Conservation (phyloP, 1,284 basidiomycete genomes). For the Moesziomyces aphidis region DNA sequence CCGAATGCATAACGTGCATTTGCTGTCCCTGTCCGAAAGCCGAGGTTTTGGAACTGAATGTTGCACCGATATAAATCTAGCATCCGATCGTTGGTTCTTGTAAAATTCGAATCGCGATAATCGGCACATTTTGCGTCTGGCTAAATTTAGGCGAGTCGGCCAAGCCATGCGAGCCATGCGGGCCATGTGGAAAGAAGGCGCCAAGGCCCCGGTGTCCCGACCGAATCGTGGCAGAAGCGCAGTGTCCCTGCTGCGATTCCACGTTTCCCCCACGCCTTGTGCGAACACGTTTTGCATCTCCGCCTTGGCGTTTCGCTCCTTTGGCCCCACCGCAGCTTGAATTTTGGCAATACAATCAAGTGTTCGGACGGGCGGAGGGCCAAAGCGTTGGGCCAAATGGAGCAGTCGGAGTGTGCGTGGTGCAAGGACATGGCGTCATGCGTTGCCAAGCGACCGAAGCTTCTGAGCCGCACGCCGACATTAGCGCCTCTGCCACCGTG, state of each 20-base stretch:
- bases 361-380: neutral
- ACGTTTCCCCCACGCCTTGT: no score
- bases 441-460: neutral
- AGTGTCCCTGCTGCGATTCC: no score
- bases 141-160: conserved; percentile 6
- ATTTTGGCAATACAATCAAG: no score
- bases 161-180: neutral
- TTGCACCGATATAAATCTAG: conserved; percentile 1
- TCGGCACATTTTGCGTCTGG: neutral
- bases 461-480: neutral
- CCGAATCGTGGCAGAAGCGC: no score
- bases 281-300: neutral
- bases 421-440: neutral
- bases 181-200: conserved; percentile 2
- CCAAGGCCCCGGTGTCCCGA: no score
- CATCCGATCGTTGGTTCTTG: neutral
- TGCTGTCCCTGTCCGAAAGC: neutral
- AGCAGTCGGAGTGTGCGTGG: no score
- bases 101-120: no score
- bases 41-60: neutral
- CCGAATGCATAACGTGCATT: conserved; percentile 13
- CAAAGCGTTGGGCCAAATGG: no score
- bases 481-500: no score
- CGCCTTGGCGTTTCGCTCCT: neutral
- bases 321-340: neutral